Evolutionary conservation across 2,329 filamentous ascomycete species (phyloP).

Genomic region (Pestalotiopsis fici): DNA sequence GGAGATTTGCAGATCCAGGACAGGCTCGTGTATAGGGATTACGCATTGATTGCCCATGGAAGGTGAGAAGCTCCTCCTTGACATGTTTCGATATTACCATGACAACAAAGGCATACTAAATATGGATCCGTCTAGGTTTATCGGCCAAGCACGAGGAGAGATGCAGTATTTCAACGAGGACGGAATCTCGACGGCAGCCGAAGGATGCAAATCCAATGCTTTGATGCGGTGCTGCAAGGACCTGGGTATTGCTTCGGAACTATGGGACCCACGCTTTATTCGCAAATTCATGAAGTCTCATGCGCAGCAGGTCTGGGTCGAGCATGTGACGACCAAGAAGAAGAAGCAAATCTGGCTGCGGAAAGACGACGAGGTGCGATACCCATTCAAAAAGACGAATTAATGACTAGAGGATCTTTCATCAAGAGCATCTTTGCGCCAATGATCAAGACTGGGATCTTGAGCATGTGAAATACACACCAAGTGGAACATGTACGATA

Average conservation of each 20-base stretch:
- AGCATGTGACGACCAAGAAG: slow-evolving; percentile 85
- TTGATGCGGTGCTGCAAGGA: slow-evolving; percentile 99
- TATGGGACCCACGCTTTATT: slow-evolving; percentile 95
- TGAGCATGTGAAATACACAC: too few species aligned
- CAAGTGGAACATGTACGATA: background rate
- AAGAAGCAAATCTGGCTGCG: slow-evolving; percentile 84
- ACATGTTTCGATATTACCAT: background rate
- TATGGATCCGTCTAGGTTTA: slow-evolving; percentile 61
- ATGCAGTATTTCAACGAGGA: slow-evolving; percentile 91
- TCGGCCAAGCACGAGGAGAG: slow-evolving; percentile 90
- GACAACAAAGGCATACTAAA: background rate
- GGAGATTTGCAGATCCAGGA: slow-evolving; percentile 84
- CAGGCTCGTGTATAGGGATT: slow-evolving; percentile 83
- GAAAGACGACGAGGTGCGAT: slow-evolving; percentile 76
- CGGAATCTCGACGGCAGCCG: slow-evolving; percentile 88
- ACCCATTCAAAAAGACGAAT: slow-evolving; percentile 52
- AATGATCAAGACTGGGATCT: too few species aligned
- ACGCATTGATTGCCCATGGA: slow-evolving; percentile 85
- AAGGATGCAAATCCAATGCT: slow-evolving; percentile 97
- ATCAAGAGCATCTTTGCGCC: too few species aligned
- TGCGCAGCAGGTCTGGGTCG: slow-evolving; percentile 83
- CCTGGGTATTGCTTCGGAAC: slow-evolving; percentile 87
- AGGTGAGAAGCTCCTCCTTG: slow-evolving; percentile 56
- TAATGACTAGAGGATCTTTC: background rate
- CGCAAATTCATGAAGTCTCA: slow-evolving; percentile 75